These are phyloP conservation scores for Colletotrichum eleusines DNA, from an alignment of 2,329 filamentous ascomycete species.

Conservation along the genomic window DNA sequence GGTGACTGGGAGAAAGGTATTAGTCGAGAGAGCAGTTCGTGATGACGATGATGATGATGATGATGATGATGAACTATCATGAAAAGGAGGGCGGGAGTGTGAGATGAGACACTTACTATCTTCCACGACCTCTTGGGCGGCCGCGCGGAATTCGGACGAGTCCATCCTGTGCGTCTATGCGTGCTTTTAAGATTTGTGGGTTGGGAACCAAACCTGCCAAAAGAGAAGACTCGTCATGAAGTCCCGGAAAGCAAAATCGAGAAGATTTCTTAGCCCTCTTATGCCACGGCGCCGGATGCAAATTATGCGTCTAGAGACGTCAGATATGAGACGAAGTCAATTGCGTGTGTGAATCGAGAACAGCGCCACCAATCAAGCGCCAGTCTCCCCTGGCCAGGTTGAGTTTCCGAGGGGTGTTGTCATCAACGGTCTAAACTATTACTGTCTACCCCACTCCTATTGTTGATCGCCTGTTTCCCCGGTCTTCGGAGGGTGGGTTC, in stretches of 20 bases:
- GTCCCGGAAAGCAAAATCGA: neutral
- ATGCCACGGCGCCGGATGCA: neutral
- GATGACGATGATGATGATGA: neutral
- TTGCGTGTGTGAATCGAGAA: constrained; percentile 11
- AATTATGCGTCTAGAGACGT: neutral
- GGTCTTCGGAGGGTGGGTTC: neutral
- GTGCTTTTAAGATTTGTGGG: neutral
- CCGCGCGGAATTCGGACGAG: constrained; percentile 79
- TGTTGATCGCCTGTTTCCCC: neutral
- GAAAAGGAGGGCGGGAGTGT: neutral
- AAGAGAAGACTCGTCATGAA: neutral
- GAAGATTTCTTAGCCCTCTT: neutral
- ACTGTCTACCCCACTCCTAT: neutral
- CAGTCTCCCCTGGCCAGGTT: neutral
- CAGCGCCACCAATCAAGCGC: constrained; percentile 7
- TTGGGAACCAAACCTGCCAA: neutral
- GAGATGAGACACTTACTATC: constrained; percentile 72
- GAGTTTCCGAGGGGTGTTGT: neutral
- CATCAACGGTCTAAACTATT: neutral
- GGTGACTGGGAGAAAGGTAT: constrained; percentile 68
- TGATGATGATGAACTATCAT: neutral
- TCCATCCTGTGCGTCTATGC: constrained; percentile 69
- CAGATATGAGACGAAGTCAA: constrained; percentile 31
- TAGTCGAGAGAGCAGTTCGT: neutral
- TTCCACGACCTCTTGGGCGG: constrained; percentile 83